phyloP scores from a whole-genome alignment of 2,329 filamentous ascomycete species.

The Alternaria novae-zelandiae region DNA sequence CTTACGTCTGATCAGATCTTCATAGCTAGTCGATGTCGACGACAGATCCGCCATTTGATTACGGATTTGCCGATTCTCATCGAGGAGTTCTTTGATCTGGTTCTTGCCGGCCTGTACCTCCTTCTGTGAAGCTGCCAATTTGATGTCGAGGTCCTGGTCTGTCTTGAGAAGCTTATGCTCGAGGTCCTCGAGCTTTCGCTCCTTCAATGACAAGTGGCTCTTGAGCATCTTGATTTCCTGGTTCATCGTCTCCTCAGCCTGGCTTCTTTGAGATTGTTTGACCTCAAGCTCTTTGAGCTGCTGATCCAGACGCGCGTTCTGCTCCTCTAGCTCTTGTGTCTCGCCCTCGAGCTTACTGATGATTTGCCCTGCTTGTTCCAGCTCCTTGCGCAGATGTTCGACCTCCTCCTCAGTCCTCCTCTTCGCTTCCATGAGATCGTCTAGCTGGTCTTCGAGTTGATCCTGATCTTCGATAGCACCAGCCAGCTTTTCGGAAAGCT shows the following conservation, averaged over 20 bases:
- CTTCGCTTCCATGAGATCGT: constrained; percentile 86
- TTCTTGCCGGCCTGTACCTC: constrained; percentile 77
- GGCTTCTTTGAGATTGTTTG: constrained; percentile 74
- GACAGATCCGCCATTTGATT: constrained; percentile 87
- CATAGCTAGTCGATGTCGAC: constrained; percentile 90
- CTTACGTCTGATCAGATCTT: constrained; percentile 90
- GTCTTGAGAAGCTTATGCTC: constrained; percentile 82
- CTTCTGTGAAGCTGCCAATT: constrained; percentile 77
- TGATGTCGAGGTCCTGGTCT: constrained; percentile 88
- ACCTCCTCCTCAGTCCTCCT: constrained; percentile 87
- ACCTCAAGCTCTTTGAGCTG: constrained; percentile 74
- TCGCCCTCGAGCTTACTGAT: constrained; percentile 87
- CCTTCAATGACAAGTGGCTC: constrained; percentile 86
- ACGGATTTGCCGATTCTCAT: constrained; percentile 82
- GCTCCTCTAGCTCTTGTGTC: constrained; percentile 74
- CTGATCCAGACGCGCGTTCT: constrained; percentile 71
- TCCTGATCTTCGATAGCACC: constrained; percentile 95
- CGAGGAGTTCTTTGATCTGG: constrained; percentile 75
- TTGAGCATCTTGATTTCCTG: constrained; percentile 91
- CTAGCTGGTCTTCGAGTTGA: constrained; percentile 88
- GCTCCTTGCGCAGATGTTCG: constrained; percentile 76
- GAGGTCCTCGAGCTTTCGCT: constrained; percentile 86
- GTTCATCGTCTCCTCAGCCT: constrained; percentile 75
- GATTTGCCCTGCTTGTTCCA: constrained; percentile 89
- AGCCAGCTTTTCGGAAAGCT: constrained; percentile 90